phyloP scores from a whole-genome alignment of 257 asterid species.

The Salvia miltiorrhiza region DNA sequence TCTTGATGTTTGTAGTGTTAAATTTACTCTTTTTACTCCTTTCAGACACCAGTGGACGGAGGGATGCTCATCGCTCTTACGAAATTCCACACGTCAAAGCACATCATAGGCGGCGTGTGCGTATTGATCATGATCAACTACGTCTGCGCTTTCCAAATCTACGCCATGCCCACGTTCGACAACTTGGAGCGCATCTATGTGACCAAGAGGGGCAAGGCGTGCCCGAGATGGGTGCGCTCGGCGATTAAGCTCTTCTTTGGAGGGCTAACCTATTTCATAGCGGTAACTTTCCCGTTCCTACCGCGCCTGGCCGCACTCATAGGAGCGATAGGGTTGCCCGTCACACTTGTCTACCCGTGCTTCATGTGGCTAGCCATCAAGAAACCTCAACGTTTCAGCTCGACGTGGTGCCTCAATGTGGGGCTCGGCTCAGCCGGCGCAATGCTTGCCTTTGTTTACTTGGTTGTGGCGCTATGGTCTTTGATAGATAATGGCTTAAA shows the following conservation, averaged over 20 bases:
- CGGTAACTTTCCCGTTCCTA: constrained; percentile 62
- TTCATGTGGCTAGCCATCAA: constrained; percentile 66
- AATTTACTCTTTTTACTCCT: neutral
- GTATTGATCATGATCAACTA: constrained; percentile 38
- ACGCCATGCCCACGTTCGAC: constrained; percentile 65
- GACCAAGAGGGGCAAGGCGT: constrained; percentile 36
- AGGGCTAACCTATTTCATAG: constrained; percentile 46
- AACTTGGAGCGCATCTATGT: constrained; percentile 50
- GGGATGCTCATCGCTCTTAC: constrained; percentile 42
- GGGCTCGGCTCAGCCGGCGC: constrained; percentile 46
- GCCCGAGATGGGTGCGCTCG: constrained; percentile 53
- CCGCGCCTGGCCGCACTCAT: constrained; percentile 44
- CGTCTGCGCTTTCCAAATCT: constrained; percentile 58
- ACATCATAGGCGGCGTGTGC: constrained; percentile 31
- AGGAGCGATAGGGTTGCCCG: constrained; percentile 53
- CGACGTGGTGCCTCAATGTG: constrained; percentile 47
- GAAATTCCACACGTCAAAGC: constrained; percentile 37
- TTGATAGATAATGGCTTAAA: constrained; percentile 43
- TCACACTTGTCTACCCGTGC: constrained; percentile 63
- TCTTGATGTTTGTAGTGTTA: neutral
- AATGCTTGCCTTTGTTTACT: constrained; percentile 26
- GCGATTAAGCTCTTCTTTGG: constrained; percentile 46
- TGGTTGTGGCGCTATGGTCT: constrained; percentile 48
- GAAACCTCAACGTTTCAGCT: constrained; percentile 34
- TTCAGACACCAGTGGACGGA: constrained; percentile 35